These are phyloP conservation scores for Cercophora scortea DNA, from an alignment of 495 filamentous ascomycete species.

Conservation along the genomic window DNA sequence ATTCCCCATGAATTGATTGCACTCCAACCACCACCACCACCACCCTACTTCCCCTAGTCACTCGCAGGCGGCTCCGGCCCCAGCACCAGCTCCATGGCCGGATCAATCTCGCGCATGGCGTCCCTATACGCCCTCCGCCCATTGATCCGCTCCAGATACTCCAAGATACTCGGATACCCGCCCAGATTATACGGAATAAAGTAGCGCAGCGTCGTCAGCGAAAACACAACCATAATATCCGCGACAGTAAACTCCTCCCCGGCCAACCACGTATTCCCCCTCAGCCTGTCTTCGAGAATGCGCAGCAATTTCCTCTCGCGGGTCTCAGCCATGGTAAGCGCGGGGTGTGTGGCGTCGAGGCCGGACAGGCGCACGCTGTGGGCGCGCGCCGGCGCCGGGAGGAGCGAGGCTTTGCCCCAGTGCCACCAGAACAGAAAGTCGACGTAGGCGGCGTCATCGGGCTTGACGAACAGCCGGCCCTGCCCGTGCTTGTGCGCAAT, in stretches of 20 bases:
- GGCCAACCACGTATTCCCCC: constrained; percentile 44
- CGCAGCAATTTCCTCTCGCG: constrained; percentile 20
- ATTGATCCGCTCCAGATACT: constrained; percentile 36
- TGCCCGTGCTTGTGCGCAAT: constrained; percentile 43
- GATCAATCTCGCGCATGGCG: constrained; percentile 41
- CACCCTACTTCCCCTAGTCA: too few species aligned
- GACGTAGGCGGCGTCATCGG: constrained; percentile 37
- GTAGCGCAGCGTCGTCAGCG: constrained; percentile 47
- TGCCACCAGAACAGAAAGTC: constrained; percentile 57
- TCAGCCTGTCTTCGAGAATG: constrained; percentile 37
- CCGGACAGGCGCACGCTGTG: constrained; percentile 4
- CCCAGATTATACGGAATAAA: constrained; percentile 38
- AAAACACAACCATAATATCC: constrained; percentile 51
- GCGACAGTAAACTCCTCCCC: constrained; percentile 53
- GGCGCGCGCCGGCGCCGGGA: constrained; percentile 24
- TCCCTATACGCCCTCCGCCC: constrained; percentile 33
- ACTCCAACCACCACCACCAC: too few species aligned
- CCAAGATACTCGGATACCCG: constrained; percentile 34
- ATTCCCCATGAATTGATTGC: too few species aligned
- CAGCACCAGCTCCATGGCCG: constrained; percentile 24
- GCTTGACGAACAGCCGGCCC: constrained; percentile 34
- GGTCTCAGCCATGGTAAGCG: constrained; percentile 9
- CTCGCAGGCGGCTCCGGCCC: constrained; percentile 15
- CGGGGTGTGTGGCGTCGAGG: not conserved
- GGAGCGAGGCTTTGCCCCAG: constrained; percentile 49